Evolutionary conservation across 2,329 filamentous ascomycete species (phyloP), one percentile per base, ranked within the genome.

Genomic region (Aspergillus pseudoterreus): DNA sequence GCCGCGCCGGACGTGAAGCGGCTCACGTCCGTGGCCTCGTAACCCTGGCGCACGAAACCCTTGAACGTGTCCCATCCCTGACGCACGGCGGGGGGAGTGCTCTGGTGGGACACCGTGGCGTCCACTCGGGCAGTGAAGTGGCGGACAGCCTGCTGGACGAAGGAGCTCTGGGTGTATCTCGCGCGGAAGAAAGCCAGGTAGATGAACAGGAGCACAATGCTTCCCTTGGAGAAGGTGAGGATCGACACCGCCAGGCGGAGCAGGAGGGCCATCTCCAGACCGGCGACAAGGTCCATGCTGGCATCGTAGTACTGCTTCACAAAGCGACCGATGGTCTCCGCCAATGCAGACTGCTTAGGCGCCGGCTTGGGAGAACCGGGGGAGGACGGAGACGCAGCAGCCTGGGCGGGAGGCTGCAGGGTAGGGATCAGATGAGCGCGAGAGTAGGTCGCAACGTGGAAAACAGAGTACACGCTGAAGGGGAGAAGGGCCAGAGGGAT

Each of bases 231-330:
- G 83, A 97, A 97, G 62, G 95, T 79, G 57, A 97, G 75, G 56
- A 90, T 90, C 30, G 89, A 87, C 49, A 91, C 75, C 45, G 95
- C 68, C 50, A 99, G 77, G 66, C 94, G 90, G 73, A 88, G 77
- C 86, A 92, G 95, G 54, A 97, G 84, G 38, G 82, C 75, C 61
- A 97, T 90, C 78, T 99, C 94, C 53, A 99, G 88, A 43, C 80
- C 78, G 35, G 92, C 88, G 30, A 99, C 94, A 55, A 97, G 78
- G 52, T 88, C 89, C 94, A 99, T 99, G 73, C 90, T 95, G 55
- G 83, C 77, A 71, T 99, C 94, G 70, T 99, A 99, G 82, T 97
- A 96, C 71, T 91, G 84, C 84, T 97, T 97, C 72, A 99, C 91
- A 66, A 99, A 99, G 65, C 81, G 82, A 62, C 91, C 91, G 71